A percentile compares a stretch with the other conserved stretches of the same genome.
Evolutionary conservation across 2,329 filamentous ascomycete genomes (phyloP).

Genomic region (Epichloe coenophiala): DNA sequence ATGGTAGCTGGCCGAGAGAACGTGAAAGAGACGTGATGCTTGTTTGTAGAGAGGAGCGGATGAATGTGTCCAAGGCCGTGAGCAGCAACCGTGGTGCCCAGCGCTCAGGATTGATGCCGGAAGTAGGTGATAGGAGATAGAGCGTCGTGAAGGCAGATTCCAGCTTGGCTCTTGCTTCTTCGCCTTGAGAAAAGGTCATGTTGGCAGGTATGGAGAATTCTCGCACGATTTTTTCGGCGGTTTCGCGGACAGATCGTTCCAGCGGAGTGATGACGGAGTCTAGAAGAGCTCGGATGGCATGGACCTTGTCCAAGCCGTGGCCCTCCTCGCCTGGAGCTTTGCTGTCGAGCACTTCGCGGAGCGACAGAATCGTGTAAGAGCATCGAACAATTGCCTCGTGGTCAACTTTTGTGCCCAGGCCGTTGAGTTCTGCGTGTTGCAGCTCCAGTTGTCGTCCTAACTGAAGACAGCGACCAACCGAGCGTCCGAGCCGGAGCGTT

Average conservation of each 20-base stretch:
- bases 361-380: conserved; percentile 61
- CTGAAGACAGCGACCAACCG: conserved; percentile 65
- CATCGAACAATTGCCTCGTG: conserved; percentile 71
- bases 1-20: conserved; percentile 66
- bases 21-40: conserved; percentile 63
- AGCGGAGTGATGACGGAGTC: conserved; percentile 56
- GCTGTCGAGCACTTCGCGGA: conserved; percentile 59
- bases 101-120: conserved; percentile 36
- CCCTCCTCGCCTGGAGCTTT: conserved; percentile 62
- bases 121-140: conserved; percentile 65
- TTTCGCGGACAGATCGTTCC: conserved; percentile 59
- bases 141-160: conserved; percentile 63
- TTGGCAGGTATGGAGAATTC: conserved; percentile 60
- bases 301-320: conserved; percentile 59
- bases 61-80: conserved; percentile 64
- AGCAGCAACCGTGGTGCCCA: conserved; percentile 60
- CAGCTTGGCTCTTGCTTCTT: conserved; percentile 63
- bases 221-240: conserved; percentile 62
- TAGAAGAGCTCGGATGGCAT: conserved; percentile 57
- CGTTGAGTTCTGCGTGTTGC: conserved; percentile 56
- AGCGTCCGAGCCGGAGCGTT: conserved; percentile 62
- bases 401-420: conserved; percentile 46
- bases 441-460: conserved; percentile 76
- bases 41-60: conserved; percentile 67
- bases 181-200: conserved; percentile 48